Base-by-base conservation (phyloP, 139 green algal genomes). In the Zygnema circumcarinatum region DNA sequence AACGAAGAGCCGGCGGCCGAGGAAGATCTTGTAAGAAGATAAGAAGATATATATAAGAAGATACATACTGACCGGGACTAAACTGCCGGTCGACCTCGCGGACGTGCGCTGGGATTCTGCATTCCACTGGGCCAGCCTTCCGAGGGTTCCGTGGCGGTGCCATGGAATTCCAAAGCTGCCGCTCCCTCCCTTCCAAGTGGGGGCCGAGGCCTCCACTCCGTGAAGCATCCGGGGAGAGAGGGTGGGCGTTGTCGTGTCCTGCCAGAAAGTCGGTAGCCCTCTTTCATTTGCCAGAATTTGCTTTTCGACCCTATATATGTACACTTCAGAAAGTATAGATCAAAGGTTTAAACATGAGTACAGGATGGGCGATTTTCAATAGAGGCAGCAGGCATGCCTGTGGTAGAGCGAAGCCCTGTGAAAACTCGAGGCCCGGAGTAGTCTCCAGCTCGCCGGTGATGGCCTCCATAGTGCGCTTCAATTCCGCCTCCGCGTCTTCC, bases 401-500 rank as follows among this genome's bases (percentile, higher is more conserved):
- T n/a, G n/a, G n/a, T 25, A 62, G 16, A 25, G 47, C 47, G 7
- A 16, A 7, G 7, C 47, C 47, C 16, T 78, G 69, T 41, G 69
- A 78, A 41, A 78, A 78, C 16, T 78, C 69, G 7, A 62, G 47
- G 7, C 47, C 47, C 7, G 47, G 47, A 62, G 47, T 62, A 7
- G 47, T 62, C 16, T 62, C 47, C 16, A 62, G 16, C 16, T 62
- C 47, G 7, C 7, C 16, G 7, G 47, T 16, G 7, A 62, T 62
- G 7, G 16, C 47, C 16, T 62, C 47, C 47, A 62, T 16, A 25
- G 47, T 62, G 7, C 35, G 21, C 80, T 47, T 29, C 81, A 87
- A 38, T 41, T 85, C 67, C 33, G 38, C 32, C 32, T 87, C 67
- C 62, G 56, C 29, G 32, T 87, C 81, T 32, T 87, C 81, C 32